Conservation (phyloP, 306 rosid genomes). For the Cajanus cajan region DNA sequence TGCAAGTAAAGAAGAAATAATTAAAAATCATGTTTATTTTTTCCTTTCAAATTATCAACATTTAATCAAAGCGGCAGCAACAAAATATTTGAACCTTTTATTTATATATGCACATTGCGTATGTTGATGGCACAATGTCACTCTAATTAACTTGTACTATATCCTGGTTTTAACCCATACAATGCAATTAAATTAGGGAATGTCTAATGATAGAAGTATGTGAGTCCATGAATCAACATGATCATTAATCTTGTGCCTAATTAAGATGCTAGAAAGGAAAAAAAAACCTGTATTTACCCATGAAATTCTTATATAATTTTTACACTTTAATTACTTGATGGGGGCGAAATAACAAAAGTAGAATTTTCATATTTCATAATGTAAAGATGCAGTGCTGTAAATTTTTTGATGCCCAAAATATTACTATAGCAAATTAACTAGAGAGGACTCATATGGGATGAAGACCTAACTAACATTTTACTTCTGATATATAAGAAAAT, state of each 20-base stretch:
- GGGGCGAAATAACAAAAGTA: no score
- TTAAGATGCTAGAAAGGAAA: neutral
- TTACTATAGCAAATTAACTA: neutral
- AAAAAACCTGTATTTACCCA: neutral
- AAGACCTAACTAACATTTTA: no score
- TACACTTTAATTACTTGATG: neutral
- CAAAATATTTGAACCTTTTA: neutral
- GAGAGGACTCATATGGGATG: no score
- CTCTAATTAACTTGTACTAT: neutral
- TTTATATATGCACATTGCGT: neutral
- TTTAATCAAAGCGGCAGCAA: neutral
- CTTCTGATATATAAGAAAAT: neutral
- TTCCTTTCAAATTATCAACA: neutral
- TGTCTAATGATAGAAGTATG: slow-evolving; percentile 20
- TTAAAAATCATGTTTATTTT: neutral
- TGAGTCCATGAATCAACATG: neutral
- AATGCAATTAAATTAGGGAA: neutral
- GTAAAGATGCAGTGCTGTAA: neutral
- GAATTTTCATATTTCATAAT: neutral
- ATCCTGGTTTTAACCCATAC: neutral
- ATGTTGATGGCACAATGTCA: neutral
- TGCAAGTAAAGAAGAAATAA: neutral
- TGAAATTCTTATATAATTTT: neutral
- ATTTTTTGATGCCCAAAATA: neutral
- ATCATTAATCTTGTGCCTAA: neutral